Base-by-base conservation (phyloP, 2,329 filamentous ascomycete genomes). In the Alternaria brassicae region DNA sequence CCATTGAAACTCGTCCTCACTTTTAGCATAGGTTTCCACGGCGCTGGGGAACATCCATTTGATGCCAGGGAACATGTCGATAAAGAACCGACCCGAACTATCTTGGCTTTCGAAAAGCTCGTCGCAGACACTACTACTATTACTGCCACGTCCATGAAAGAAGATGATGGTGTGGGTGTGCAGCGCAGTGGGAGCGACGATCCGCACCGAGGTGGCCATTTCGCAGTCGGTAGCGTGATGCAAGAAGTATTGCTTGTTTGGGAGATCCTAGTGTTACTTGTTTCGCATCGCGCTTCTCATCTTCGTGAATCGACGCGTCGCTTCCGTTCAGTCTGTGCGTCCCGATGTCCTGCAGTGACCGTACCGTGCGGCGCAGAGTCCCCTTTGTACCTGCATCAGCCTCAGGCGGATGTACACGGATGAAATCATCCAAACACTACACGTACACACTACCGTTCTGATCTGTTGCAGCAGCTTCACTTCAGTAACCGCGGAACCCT, bases 21-120 rank as follows among this genome's bases (percentile, higher is more conserved):
- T 55, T 48, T 74, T 69, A 25, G 71, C 62, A 32, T 68, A 32
- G 44, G 70, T 66, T 34, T 66, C 30, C 9, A 77, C 74, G 0
- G 82, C 80, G 52, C 79, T 76, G 7, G 83, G 83, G 50, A 85
- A 85, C 6, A 85, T 80, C 80, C 82, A 85, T 62, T 61, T 68
- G 17, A 62, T 13, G 8, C 41, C 7, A 2, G 63, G 81, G 78
- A 65, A 84, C 75, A 28, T 78, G 75, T 21, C 79, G 71, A 21
- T 69, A 47, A 23, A 83, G 78, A 3, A 63, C 72, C 75, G 23
- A 3, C 23, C 40, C 4, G 52, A 19, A 17, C 59, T 54, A 27
- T 50, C 58, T 37, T 68, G 51, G 21, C 55, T 56, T 54, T 69
- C 67, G 63, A 83, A 80, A 55, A 84, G 66, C 41, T 83, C 80